Evolutionary conservation across 208 protist genomes (phyloP), one percentile per base, ranked within the genome.

Genomic region (Trypanosoma avium): DNA sequence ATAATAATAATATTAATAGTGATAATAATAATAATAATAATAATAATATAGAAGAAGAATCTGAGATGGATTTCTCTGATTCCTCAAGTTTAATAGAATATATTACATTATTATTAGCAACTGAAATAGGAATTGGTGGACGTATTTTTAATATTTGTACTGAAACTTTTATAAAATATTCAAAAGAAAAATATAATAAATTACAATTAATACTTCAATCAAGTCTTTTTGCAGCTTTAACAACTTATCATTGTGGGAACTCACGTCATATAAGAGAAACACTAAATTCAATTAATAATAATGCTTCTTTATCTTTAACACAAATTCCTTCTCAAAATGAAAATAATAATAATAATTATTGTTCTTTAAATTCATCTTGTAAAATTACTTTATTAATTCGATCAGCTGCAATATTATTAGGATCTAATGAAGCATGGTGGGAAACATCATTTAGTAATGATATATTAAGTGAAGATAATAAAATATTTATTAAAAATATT

Each of bases 241-340:
- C 36, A 38, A 24, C 29, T 32, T 60, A 60, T 60, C 2, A 48
- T 15, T 60, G 54, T 17, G 54, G 54, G 6, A 38, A 33, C n/a
- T 24, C 54, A 47, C 54, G 48, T 47, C 7, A 33, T 24, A 22
- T 2, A 4, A 2, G 36, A 15, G 36, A 42, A n/a, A 42, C 17
- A 24, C 9, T 1, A 22, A 45, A 5, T n/a, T 22, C 54, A 33
- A n/a, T 30, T 54, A 33, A 13, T 17, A 54, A 7, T 7, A 15
- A 33, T 7, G n/a, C n/a, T n/a, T n/a, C n/a, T n/a, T n/a, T n/a
- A n/a, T n/a, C n/a, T n/a, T n/a, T n/a, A n/a, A n/a, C n/a, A n/a
- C n/a, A n/a, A n/a, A n/a, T n/a, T n/a, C n/a, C n/a, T n/a, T n/a
- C n/a, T n/a, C 36, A 22, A 30, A 19, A 27, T 7, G 15, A 19